phyloP scores from a whole-genome alignment of 495 filamentous ascomycete genomes.

The Hypoxylon fragiforme region DNA sequence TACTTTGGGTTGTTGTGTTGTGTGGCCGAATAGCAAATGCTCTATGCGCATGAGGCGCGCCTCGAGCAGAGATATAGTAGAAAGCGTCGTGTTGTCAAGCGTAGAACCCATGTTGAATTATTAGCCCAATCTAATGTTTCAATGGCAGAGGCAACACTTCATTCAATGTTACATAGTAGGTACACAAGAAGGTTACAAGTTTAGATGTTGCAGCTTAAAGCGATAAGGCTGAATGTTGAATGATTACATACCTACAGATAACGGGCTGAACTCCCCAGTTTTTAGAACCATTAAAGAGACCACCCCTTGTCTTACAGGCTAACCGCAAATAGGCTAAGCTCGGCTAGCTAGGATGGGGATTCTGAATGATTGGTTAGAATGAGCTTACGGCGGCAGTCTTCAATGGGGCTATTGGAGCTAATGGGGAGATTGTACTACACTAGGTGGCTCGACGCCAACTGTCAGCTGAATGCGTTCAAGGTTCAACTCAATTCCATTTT shows the following conservation, averaged over 20 bases:
- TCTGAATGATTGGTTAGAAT: constrained; percentile 18
- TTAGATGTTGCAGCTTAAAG: too few species aligned
- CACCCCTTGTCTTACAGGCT: constrained; percentile 1
- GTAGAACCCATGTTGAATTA: constrained; percentile 39
- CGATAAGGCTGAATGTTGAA: not conserved
- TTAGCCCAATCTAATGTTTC: not conserved
- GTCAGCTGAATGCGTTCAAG: constrained; percentile 9
- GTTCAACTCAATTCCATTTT: constrained; percentile 6
- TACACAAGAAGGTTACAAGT: too few species aligned
- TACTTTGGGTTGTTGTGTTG: constrained; percentile 44
- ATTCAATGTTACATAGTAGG: too few species aligned
- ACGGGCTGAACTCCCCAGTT: constrained; percentile 18
- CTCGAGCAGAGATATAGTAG: constrained; percentile 76
- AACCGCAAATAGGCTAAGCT: constrained; percentile 31
- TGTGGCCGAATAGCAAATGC: constrained; percentile 68
- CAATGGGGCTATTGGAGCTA: constrained; percentile 6
- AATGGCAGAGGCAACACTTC: too few species aligned
- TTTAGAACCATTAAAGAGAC: constrained; percentile 6
- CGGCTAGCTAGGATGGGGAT: not conserved
- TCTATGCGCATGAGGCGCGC: constrained; percentile 73
- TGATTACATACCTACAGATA: too few species aligned
- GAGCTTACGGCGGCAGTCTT: constrained; percentile 4
- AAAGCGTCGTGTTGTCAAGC: constrained; percentile 55
- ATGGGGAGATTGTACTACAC: not conserved
- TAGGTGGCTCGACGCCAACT: constrained; percentile 16